Base-by-base conservation (phyloP, 2,329 filamentous ascomycete genomes). In the Colletotrichum tropicale region DNA sequence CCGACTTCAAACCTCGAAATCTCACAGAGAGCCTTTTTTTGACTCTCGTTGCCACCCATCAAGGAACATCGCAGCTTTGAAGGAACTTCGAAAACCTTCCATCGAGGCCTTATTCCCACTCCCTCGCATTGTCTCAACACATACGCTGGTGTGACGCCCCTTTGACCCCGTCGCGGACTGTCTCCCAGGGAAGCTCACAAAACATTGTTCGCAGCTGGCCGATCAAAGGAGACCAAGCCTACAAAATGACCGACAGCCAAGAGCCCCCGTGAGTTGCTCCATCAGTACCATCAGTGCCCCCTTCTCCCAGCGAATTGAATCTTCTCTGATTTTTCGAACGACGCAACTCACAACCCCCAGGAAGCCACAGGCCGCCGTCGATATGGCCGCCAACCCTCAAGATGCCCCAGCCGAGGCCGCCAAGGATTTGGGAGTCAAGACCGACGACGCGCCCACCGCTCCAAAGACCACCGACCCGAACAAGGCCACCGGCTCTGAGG, bases 131-230 rank as follows among this genome's bases (percentile, higher is more conserved):
- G 56, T 36, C 30, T 36, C n/a, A 62, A 9, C 6, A 62, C 12
- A n/a, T 28, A 2, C 15, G 16, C 7, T 48, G 32, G 24, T 34
- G 48, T 6, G 52, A 58, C 58, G 13, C 58, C 34, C 32, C 32
- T 15, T 18, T 60, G n/a, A n/a, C 24, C 12, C n/a, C 10, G 7
- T 21, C 6, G 32, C 28, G 24, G 30, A 68, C 58, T 55, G 38
- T 15, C 52, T n/a, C 3, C 5, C 12, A 13, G 28, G 18, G 13
- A 30, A 64, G 30, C 9, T 15, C 38, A 73, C 30, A 73, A 70
- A 24, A n/a, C 7, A 70, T 70, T 73, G 65, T 70, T 73, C 56
- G 28, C 8, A 21, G 4, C 6, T 13, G 26, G n/a, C 15, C 15
- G 9, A 24, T 67, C 55, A 70, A 43, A 38, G 48, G 28, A 28